phyloP scores from a whole-genome alignment of 1,139 yeast genomes.

The Zygosaccharomyces pseudobailii region DNA sequence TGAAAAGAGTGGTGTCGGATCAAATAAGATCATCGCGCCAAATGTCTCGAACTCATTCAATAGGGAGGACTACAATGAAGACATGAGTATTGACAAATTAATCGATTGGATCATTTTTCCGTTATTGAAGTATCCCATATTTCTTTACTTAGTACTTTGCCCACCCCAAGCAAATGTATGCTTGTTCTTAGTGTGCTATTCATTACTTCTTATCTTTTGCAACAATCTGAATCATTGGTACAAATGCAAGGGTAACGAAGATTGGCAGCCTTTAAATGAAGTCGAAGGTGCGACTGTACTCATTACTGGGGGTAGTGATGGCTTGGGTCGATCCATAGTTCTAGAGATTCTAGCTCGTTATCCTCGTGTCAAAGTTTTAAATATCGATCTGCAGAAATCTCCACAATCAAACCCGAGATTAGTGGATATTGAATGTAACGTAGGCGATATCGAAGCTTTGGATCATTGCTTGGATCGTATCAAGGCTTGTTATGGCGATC shows the following conservation, averaged over 20 bases:
- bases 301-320: constrained; percentile 64
- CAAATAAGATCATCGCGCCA: too few species aligned
- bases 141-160: constrained; percentile 3
- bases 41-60: too few species aligned
- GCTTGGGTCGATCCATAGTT: constrained; percentile 51
- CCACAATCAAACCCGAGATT: constrained; percentile 25
- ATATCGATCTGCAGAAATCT: constrained; percentile 47
- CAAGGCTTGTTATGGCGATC: constrained; percentile 27
- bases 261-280: constrained; percentile 15
- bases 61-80: background rate
- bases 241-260: constrained; percentile 13
- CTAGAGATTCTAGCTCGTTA: constrained; percentile 33
- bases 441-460: constrained; percentile 40
- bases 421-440: constrained; percentile 45
- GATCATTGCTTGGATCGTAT: constrained; percentile 34
- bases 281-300: constrained; percentile 26
- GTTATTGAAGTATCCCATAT: constrained; percentile 17
- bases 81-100: constrained; percentile 17
- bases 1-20: too few species aligned
- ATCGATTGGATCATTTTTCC: constrained; percentile 16
- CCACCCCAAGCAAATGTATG: background rate
- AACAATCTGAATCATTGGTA: constrained; percentile 6
- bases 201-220: constrained; percentile 9
- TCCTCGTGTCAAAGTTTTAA: constrained; percentile 38
- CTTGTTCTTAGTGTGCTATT: constrained; percentile 10